phyloP scores from a whole-genome alignment of 768 basidiomycete genomes.

The Tubosaeta sp. region DNA sequence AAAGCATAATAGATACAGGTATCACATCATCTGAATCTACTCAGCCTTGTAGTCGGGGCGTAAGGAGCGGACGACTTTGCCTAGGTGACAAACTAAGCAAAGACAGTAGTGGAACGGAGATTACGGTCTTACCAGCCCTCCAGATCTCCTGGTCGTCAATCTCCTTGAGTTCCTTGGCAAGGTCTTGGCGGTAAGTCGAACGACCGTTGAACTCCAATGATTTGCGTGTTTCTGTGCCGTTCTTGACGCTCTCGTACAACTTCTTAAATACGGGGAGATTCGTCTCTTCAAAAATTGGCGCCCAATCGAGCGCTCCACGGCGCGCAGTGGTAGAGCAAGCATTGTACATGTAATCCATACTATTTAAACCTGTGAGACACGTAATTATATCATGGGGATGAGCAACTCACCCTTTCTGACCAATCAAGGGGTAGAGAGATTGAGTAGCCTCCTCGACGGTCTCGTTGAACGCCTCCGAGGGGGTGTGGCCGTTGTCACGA shows the following conservation, averaged over 20 bases:
- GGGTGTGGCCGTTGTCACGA: constrained; percentile 92
- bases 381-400: neutral
- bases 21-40: constrained; percentile 23
- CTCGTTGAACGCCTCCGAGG: constrained; percentile 99
- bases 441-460: constrained; percentile 99
- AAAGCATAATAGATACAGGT: constrained; percentile 12
- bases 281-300: constrained; percentile 91
- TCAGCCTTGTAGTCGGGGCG: constrained; percentile 82
- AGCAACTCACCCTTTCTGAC: constrained; percentile 74
- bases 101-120: neutral
- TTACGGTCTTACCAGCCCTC: constrained; percentile 67
- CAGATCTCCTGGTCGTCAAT: constrained; percentile 99
- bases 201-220: constrained; percentile 95
- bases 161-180: constrained; percentile 86
- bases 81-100: constrained; percentile 29
- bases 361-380: constrained; percentile 28
- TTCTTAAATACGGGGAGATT: constrained; percentile 93
- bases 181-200: constrained; percentile 87
- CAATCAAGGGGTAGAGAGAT: constrained; percentile 95
- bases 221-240: constrained; percentile 97
- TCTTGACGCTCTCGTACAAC: constrained; percentile 90
- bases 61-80: constrained; percentile 87
- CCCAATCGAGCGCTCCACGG: constrained; percentile 99
- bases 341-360: constrained; percentile 99
- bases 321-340: constrained; percentile 99